These are phyloP conservation scores for Fusarium sp. DNA, from an alignment of 2,329 filamentous ascomycete genomes.

Conservation along the genomic window DNA sequence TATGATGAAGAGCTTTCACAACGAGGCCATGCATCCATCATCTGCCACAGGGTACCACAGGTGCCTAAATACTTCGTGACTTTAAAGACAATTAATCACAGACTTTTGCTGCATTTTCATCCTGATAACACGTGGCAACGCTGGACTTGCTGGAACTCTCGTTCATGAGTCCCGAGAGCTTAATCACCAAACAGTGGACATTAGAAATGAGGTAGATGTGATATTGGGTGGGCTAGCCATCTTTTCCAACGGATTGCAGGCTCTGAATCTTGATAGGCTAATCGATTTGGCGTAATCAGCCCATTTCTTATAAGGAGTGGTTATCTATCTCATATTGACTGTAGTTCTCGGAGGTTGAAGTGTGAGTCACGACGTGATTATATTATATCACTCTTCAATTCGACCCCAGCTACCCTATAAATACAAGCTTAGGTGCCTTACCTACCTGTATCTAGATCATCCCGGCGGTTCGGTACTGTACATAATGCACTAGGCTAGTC, in stretches of 20 bases:
- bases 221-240: background rate
- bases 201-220: background rate
- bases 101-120: background rate
- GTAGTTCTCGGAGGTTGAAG: too few species aligned
- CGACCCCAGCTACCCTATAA: background rate
- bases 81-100: background rate
- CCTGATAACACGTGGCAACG: conserved; percentile 18
- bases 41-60: conserved; percentile 4
- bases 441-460: too few species aligned
- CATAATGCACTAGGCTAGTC: background rate
- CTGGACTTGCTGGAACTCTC: background rate
- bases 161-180: background rate
- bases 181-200: background rate
- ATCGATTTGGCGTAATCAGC: background rate
- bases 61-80: background rate
- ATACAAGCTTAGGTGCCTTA: too few species aligned
- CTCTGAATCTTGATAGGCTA: background rate
- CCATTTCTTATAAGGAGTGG: too few species aligned
- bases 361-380: background rate
- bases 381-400: background rate
- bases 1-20: background rate
- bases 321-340: too few species aligned
- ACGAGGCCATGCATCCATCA: background rate
- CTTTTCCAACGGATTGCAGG: background rate
- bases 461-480: background rate